Evolutionary conservation across 352 stramenopile species (phyloP), one percentile per base, ranked within the genome.

Genomic region (Aphanomyces euteiches): DNA sequence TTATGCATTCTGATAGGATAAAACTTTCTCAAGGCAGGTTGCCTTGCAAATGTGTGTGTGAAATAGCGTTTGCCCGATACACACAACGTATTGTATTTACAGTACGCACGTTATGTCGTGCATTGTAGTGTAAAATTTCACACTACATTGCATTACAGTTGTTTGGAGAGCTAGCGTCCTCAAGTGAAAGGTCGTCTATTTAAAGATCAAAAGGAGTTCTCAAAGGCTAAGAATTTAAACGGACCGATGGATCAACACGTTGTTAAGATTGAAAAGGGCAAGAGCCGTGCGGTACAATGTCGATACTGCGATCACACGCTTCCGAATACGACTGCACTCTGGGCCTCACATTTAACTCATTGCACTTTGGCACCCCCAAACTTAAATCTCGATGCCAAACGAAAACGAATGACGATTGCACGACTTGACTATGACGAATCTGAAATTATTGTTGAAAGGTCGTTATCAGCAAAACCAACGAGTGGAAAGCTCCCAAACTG

Each of bases 41-140:
- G n/a, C n/a, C n/a, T n/a, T n/a, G n/a, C n/a, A n/a, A n/a, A n/a
- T n/a, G n/a, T n/a, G n/a, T n/a, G n/a, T n/a, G n/a, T n/a, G n/a
- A n/a, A n/a, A n/a, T 53, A 53, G 45, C 13, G 45, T 53, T 15
- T 2, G 45, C 45, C 45, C 45, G 13, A 53, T 53, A 53, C 45
- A 53, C 45, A 53, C 13, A 1, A 53, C 45, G 45, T 53, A 53
- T 19, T n/a, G 45, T 53, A 19, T 53, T 53, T 53, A 53, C 45
- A 53, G n/a, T 53, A 53, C 45, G n/a, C 13, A 53, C 13, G 13
- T 53, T 53, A 53, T 2, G 2, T 53, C 13, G 13, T 53, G 45
- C 45, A 2, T 53, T 53, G 45, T 53, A 53, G 13, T 53, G 45
- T 53, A 53, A 53, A 53, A 53, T 53, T 53, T 19, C 45, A 53